phyloP scores from a whole-genome alignment of 225 moss, liverwort and hornwort species.

The Ulota crispa region DNA sequence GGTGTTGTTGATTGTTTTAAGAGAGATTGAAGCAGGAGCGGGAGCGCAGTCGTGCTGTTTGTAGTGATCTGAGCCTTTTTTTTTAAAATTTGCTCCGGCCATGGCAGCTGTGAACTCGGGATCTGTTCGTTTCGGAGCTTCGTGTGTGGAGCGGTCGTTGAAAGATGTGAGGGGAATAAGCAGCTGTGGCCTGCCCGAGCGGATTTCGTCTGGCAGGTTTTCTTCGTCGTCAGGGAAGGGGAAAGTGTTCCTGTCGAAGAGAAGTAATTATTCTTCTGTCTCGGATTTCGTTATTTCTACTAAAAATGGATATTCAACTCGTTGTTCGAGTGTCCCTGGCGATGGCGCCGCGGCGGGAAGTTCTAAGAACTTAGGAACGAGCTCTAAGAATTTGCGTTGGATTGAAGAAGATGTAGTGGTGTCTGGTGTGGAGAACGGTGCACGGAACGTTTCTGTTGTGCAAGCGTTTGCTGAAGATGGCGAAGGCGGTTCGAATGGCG shows the following conservation, averaged over 20 bases:
- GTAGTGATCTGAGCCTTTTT: too few relatives aligned
- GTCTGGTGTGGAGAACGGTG: constrained; percentile 1
- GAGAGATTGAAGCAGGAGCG: background rate
- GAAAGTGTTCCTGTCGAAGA: background rate
- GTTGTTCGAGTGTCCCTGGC: constrained; percentile 43
- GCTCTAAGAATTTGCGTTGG: constrained; percentile 45
- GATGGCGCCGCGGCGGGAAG: constrained; percentile 10
- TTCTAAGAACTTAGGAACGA: constrained; percentile 17
- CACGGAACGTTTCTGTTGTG: constrained; percentile 37
- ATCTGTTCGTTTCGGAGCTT: constrained; percentile 30
- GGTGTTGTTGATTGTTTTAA: background rate
- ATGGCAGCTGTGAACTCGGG: constrained; percentile 45
- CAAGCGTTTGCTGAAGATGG: constrained; percentile 35
- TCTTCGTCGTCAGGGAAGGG: constrained; percentile 30
- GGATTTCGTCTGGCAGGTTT: constrained; percentile 14
- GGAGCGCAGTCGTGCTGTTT: too few relatives aligned
- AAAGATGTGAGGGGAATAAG: constrained; percentile 36
- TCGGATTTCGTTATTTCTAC: background rate
- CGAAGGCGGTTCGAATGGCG: background rate
- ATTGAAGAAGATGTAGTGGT: constrained; percentile 48
- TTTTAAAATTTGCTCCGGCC: background rate
- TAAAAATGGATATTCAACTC: background rate
- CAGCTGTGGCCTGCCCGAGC: constrained; percentile 26
- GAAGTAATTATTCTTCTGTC: background rate
- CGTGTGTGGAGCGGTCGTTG: background rate